These are phyloP conservation scores for Xylariaceae sp. DNA, from an alignment of 2,329 filamentous ascomycete species.

Conservation along the genomic window DNA sequence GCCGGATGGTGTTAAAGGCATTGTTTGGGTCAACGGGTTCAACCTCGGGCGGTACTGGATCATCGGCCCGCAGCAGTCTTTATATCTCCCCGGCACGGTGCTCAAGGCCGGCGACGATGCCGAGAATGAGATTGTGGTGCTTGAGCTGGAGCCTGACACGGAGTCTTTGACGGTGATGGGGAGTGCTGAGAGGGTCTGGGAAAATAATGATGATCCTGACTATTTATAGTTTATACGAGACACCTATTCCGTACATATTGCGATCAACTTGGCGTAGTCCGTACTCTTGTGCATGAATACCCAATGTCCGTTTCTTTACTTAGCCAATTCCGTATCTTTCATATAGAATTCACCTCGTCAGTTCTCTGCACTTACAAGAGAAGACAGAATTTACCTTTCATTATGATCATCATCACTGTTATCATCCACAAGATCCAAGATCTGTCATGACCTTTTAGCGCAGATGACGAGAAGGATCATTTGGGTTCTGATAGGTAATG, in stretches of 20 bases:
- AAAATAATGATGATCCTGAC: slow-evolving; percentile 30
- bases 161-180: slow-evolving; percentile 23
- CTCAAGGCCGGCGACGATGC: slow-evolving; percentile 29
- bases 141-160: slow-evolving; percentile 39
- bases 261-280: too few species aligned
- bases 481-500: slow-evolving; percentile 4
- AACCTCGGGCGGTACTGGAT: slow-evolving; percentile 45
- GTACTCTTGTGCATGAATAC: too few species aligned
- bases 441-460: too few species aligned
- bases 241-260: too few species aligned
- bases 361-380: too few species aligned
- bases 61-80: slow-evolving; percentile 44
- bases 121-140: slow-evolving; percentile 39
- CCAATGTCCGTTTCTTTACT: too few species aligned
- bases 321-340: too few species aligned
- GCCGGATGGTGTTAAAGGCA: slow-evolving; percentile 40
- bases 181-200: slow-evolving; percentile 25
- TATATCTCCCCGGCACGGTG: slow-evolving; percentile 42
- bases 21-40: slow-evolving; percentile 43
- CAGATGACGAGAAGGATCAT: too few species aligned
- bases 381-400: too few species aligned
- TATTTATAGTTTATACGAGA: slow-evolving; percentile 17
- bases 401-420: too few species aligned
- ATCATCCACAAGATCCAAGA: too few species aligned
- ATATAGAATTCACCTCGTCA: too few species aligned